phyloP scores from a whole-genome alignment of 768 basidiomycete genomes.

The Chiua virens region DNA sequence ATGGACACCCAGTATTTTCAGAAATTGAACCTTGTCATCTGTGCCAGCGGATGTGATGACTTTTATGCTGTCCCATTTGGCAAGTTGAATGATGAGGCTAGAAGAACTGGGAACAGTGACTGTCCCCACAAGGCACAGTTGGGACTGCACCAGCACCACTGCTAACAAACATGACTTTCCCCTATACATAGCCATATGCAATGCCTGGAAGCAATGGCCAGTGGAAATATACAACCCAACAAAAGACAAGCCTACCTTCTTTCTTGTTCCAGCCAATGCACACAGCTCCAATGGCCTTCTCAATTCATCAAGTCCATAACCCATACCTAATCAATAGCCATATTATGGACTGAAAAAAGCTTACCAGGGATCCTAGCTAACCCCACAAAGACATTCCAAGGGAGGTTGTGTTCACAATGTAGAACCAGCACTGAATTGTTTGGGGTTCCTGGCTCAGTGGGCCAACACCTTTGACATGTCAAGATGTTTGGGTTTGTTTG shows the following conservation, averaged over 20 bases:
- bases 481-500: too few relatives aligned
- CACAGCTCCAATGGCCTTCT: conserved; percentile 20
- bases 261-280: conserved; percentile 7
- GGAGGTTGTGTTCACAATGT: conserved; percentile 26
- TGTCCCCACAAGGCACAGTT: conserved; percentile 40
- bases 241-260: conserved; percentile 21
- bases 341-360: neutral
- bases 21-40: conserved; percentile 69
- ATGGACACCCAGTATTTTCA: conserved; percentile 61
- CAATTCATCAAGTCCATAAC: too few relatives aligned
- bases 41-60: conserved; percentile 73
- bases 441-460: too few relatives aligned
- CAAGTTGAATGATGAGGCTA: conserved; percentile 51
- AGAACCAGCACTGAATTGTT: too few relatives aligned
- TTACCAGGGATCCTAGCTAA: conserved; percentile 27
- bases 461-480: too few relatives aligned
- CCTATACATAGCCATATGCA: conserved; percentile 26
- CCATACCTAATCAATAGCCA: too few relatives aligned
- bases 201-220: neutral
- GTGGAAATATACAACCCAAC: neutral
- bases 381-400: conserved; percentile 30
- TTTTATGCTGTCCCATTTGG: conserved; percentile 52
- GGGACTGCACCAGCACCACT: conserved; percentile 52
- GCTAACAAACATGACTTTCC: conserved; percentile 50
- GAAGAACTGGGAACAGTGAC: neutral